Evolutionary conservation across 2,329 filamentous ascomycete genomes (phyloP).

Genomic region (Fusarium fracticaudum): DNA sequence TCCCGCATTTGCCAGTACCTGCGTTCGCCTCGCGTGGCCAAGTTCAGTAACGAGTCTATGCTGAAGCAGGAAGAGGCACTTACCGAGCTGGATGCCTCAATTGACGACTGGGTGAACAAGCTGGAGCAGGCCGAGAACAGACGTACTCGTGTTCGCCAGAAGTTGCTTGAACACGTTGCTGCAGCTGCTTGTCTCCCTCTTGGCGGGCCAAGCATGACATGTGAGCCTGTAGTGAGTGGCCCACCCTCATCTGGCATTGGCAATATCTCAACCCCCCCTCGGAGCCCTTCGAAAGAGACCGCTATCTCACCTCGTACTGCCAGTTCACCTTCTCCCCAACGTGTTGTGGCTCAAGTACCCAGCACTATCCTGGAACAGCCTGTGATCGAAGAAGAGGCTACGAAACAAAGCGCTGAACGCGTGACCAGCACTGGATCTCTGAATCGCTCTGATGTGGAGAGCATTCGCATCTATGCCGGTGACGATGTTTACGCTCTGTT

Average conservation of each 20-base stretch:
- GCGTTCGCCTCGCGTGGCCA: slow-evolving; percentile 73
- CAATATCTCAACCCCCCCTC: slow-evolving; percentile 66
- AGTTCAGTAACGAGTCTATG: slow-evolving; percentile 78
- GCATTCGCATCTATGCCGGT: slow-evolving; percentile 74
- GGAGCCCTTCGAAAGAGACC: slow-evolving; percentile 63
- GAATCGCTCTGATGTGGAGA: slow-evolving; percentile 63
- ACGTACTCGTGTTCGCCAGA: slow-evolving; percentile 78
- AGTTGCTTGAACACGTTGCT: slow-evolving; percentile 83
- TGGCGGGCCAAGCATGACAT: slow-evolving; percentile 42
- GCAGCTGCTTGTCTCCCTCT: slow-evolving; percentile 68
- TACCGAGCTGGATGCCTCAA: slow-evolving; percentile 78
- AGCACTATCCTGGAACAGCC: slow-evolving; percentile 66
- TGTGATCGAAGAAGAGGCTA: slow-evolving; percentile 53
- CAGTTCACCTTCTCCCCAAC: slow-evolving; percentile 59
- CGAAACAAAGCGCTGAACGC: slow-evolving; percentile 38
- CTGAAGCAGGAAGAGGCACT: slow-evolving; percentile 84
- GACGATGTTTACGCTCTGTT: slow-evolving; percentile 73
- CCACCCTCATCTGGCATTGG: slow-evolving; percentile 48
- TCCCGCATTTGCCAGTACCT: slow-evolving; percentile 81
- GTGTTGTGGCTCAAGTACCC: slow-evolving; percentile 63
- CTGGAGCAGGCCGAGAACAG: slow-evolving; percentile 84
- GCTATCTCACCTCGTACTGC: slow-evolving; percentile 47
- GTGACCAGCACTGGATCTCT: slow-evolving; percentile 34
- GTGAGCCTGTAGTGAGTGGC: slow-evolving; percentile 54
- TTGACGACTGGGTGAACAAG: slow-evolving; percentile 83